A percentile compares a stretch with the other conserved stretches of the same genome.
phyloP scores from a whole-genome alignment of 225 moss, liverwort and hornwort genomes.

The Straminergon stramineum region DNA sequence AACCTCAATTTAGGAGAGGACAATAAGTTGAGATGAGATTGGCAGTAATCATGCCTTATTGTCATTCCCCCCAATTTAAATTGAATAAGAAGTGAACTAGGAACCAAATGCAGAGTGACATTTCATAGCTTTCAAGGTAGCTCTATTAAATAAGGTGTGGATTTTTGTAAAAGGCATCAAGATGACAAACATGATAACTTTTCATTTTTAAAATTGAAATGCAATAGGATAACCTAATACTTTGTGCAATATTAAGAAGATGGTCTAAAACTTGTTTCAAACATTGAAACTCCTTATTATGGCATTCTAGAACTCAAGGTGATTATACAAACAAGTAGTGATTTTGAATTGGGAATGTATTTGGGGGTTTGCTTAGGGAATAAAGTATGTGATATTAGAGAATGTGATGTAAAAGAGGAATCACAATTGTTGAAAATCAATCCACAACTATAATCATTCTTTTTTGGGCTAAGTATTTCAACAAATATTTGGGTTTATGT shows the following conservation, averaged over 20 bases:
- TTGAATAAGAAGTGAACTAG: neutral
- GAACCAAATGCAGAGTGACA: neutral
- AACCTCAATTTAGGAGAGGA: neutral
- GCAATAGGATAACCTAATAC: neutral
- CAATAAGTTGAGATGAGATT: neutral
- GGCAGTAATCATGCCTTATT: neutral
- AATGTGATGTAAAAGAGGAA: neutral
- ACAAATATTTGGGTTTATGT: neutral
- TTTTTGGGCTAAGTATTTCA: rapidly evolving
- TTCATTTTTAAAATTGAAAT: neutral
- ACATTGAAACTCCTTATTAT: neutral
- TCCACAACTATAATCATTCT: neutral
- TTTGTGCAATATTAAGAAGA: neutral
- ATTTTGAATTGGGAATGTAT: neutral
- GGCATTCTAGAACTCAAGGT: neutral
- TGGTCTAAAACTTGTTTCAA: neutral
- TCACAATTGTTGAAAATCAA: neutral
- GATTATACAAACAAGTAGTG: neutral
- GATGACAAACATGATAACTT: neutral
- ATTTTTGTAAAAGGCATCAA: neutral
- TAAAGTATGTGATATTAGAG: neutral
- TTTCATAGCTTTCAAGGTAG: neutral
- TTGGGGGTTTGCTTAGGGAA: neutral
- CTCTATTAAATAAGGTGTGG: neutral
- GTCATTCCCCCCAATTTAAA: neutral